Percentiles rank a stretch among this genome's conserved stretches.
These are phyloP conservation scores for Magnolia officinalis DNA, from an alignment of 164 flowering plant genomes.

Conservation along the genomic window DNA sequence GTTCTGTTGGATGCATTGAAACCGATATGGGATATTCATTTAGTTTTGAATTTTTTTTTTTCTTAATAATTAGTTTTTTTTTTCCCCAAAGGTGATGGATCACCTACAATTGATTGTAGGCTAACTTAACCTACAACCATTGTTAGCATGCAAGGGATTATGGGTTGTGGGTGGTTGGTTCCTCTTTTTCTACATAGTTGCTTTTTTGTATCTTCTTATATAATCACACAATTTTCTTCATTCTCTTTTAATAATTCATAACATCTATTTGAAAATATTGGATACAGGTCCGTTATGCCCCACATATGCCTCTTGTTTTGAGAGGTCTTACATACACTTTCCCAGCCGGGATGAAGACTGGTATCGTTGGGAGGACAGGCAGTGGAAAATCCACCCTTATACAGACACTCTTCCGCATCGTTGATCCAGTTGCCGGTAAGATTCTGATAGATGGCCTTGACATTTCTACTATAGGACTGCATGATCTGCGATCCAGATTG, in stretches of 20 bases:
- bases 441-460: slow-evolving; percentile 35
- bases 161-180: too few relatives aligned
- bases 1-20: neutral
- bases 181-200: too few relatives aligned
- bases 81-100: too few relatives aligned
- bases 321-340: slow-evolving; percentile 37
- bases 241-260: neutral
- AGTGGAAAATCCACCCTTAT: slow-evolving; percentile 50
- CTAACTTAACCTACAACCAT: too few relatives aligned
- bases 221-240: neutral
- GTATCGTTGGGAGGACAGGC: slow-evolving; percentile 47
- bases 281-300: slow-evolving; percentile 40
- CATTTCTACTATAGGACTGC: slow-evolving; percentile 39
- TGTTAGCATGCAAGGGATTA: too few relatives aligned
- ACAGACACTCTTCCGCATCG: slow-evolving; percentile 38
- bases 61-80: too few relatives aligned
- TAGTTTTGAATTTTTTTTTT: too few relatives aligned
- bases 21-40: neutral
- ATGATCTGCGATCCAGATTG: slow-evolving; percentile 41
- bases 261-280: neutral
- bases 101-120: too few relatives aligned
- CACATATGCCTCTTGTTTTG: slow-evolving; percentile 41
- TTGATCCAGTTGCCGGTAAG: slow-evolving; percentile 37
- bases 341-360: slow-evolving; percentile 35
- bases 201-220: too few relatives aligned